Evolutionary conservation across 257 asterid genomes (phyloP).

Genomic region (Primulina huaijiensis): DNA sequence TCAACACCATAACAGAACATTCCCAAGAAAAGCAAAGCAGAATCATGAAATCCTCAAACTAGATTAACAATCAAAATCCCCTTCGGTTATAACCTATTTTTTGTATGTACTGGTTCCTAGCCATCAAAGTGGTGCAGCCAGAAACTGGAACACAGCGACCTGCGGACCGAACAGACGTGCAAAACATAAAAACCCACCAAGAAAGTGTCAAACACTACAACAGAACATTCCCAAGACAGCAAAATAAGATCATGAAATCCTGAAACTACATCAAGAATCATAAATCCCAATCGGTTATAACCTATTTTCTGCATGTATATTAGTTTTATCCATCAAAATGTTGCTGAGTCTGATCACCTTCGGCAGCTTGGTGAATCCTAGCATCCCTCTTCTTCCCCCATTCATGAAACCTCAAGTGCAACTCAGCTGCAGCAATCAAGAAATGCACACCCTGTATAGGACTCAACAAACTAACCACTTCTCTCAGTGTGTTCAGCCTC

Average conservation of each 20-base stretch:
- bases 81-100: no score
- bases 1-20: neutral
- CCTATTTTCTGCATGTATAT: neutral
- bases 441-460: slow-evolving; percentile 54
- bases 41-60: neutral
- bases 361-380: neutral
- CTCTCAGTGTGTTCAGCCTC: slow-evolving; percentile 51
- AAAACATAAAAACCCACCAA: neutral
- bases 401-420: slow-evolving; percentile 71
- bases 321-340: neutral
- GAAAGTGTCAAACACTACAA: neutral
- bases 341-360: neutral
- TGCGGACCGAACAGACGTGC: neutral
- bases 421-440: slow-evolving; percentile 73
- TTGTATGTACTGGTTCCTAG: neutral
- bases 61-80: neutral
- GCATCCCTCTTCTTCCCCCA: slow-evolving; percentile 60
- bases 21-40: neutral
- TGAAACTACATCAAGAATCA: neutral
- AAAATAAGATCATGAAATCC: neutral
- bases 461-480: slow-evolving; percentile 30
- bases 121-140: neutral
- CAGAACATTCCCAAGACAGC: neutral
- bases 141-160: neutral
- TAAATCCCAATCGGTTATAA: neutral